Evolutionary conservation across 1,284 basidiomycete species (phyloP), one percentile per base, ranked within the genome.

Genomic region (Ganoderma lucidum): DNA sequence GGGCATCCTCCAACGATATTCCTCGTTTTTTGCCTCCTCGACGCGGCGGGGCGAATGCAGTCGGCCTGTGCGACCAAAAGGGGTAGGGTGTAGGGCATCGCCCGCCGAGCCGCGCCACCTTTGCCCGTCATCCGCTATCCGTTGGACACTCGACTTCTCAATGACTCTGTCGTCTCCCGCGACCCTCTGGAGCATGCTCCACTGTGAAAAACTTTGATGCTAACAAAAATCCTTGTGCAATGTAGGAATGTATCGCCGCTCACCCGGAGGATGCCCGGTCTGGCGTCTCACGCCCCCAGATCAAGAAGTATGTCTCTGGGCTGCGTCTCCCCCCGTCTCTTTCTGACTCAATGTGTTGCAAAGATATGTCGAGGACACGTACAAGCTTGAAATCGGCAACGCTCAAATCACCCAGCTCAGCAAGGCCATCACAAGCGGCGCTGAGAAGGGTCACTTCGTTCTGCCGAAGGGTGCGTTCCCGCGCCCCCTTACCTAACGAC

Each of bases 281-380:
- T 71, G 96, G 96, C 80, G 94, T 97, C 74, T 96, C 95, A 76
- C 93, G 96, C 67, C 94, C 93, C 70, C 90, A 93, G 78, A 95
- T 98, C 84, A 97, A 97, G 89, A 97, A 96, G 96, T 92, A 79
- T 65, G 78, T 76, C 56, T 59, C 56, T 42, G 48, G 17, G n/a
- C 62, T 6, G 62, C 62, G 30, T 67, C 41, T 45, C 56, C 67
- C 53, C 53, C 9, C 37, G 17, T 37, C 39, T 69, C 23, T 62
- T 42, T 17, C 70, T 64, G 17, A 69, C 62, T 73, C 68, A 62
- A 64, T 66, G 42, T 58, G 53, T 12, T 14, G 44, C 19, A 63
- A 62, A 80, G 94, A 84, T 96, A 82, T 80, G 91, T 96, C 59
- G 94, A 95, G 80, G 86, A 88, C 70, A 88, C 84, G 75, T 96